Conservation (phyloP, 1,284 basidiomycete genomes). For the Rhodotorula sp. region DNA sequence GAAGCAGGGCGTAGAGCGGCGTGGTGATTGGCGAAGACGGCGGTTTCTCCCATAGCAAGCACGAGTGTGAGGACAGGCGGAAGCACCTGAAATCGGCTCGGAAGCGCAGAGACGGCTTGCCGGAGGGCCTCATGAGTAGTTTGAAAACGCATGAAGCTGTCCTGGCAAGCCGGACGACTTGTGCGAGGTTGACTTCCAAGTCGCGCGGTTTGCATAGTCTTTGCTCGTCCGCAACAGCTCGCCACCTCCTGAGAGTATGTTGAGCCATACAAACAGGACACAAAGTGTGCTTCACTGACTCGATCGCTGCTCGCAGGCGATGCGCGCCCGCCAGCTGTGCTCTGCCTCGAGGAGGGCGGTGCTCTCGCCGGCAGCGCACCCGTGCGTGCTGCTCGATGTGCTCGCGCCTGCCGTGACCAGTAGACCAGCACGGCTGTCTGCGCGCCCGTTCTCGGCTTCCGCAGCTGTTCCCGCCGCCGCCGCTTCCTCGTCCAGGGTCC, state of each 20-base stretch:
- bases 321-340: conserved; percentile 2
- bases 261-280: no score
- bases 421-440: neutral
- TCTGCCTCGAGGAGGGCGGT: conserved; percentile 3
- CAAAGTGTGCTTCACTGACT: neutral
- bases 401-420: conserved; percentile 11
- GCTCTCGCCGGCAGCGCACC: neutral
- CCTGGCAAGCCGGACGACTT: no score
- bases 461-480: neutral
- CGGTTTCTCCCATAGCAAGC: neutral
- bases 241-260: no score
- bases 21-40: neutral
- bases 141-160: no score
- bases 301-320: neutral
- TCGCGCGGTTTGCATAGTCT: no score
- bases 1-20: neutral
- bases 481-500: neutral
- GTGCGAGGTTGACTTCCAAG: no score
- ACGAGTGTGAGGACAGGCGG: no score
- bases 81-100: no score
- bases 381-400: conserved; percentile 18
- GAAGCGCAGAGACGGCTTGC: no score
- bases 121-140: no score
- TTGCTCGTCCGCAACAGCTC: no score
- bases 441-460: neutral